Conservation (phyloP, 1,139 yeast genomes). For the Hyphopichia khmerensis region DNA sequence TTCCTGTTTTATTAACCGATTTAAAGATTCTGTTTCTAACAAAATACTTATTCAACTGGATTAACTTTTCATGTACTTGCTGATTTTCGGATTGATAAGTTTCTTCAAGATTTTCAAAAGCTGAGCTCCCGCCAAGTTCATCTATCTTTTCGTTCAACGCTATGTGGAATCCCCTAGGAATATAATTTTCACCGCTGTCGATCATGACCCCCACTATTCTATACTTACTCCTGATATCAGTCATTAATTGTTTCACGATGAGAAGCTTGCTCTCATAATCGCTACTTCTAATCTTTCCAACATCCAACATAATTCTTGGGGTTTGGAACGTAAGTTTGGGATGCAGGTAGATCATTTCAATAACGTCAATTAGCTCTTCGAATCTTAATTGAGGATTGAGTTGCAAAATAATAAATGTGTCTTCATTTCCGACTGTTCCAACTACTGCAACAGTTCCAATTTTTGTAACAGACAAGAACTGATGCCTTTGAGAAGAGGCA, state of each 20-base stretch:
- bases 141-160: not conserved
- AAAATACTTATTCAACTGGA: conserved; percentile 15
- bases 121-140: conserved; percentile 6
- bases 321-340: conserved; percentile 12
- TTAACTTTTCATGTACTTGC: conserved; percentile 11
- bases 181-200: conserved; percentile 40
- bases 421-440: conserved; percentile 45
- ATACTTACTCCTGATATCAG: conserved; percentile 8
- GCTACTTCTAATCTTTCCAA: conserved; percentile 23
- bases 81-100: conserved; percentile 1
- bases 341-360: conserved; percentile 20
- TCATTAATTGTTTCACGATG: conserved; percentile 14
- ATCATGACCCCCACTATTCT: conserved; percentile 35
- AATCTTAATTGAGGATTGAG: conserved; percentile 14
- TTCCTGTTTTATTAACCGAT: no score
- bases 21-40: conserved; percentile 14
- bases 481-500: conserved; percentile 40
- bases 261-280: conserved; percentile 16
- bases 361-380: conserved; percentile 14
- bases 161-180: conserved; percentile 14
- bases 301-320: conserved; percentile 29
- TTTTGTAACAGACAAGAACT: conserved; percentile 43
- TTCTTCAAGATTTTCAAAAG: conserved; percentile 2
- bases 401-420: conserved; percentile 40
- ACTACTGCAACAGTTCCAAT: conserved; percentile 45